Conservation (phyloP, 1,284 basidiomycete genomes). For the Pseudomicrostroma phylloplanum region DNA sequence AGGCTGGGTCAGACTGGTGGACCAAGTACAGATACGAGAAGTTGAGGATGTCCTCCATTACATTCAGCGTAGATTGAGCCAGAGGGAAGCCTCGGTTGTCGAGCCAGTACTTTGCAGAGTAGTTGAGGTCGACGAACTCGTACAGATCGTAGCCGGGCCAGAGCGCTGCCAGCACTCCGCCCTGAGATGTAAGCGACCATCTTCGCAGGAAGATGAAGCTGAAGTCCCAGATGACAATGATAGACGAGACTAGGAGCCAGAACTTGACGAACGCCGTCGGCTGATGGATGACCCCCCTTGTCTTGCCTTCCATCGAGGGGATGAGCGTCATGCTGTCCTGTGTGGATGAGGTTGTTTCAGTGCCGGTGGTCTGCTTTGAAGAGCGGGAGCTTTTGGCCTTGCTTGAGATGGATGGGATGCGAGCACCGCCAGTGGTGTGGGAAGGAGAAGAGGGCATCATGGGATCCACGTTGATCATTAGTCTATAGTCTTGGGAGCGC, state of each 20-base stretch:
- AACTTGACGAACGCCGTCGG: conserved; percentile 2
- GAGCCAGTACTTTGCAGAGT: conserved; percentile 64
- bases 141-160: conserved; percentile 55
- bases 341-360: no score
- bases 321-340: neutral
- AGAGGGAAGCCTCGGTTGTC: conserved; percentile 72
- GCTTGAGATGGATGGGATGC: no score
- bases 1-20: conserved; percentile 54
- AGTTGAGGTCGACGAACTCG: conserved; percentile 68
- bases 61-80: conserved; percentile 74
- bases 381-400: no score
- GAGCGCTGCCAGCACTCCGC: conserved; percentile 53
- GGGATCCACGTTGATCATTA: no score
- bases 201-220: conserved; percentile 36
- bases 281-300: neutral
- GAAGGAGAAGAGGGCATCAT: no score
- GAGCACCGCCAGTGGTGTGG: no score
- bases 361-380: no score
- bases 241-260: neutral
- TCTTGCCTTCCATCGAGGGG: neutral
- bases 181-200: neutral
- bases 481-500: no score
- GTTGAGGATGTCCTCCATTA: conserved; percentile 72
- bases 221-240: conserved; percentile 25
- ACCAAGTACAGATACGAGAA: conserved; percentile 66